Base-by-base conservation (phyloP, 441 rosid genomes). In the Corymbia citriodora region DNA sequence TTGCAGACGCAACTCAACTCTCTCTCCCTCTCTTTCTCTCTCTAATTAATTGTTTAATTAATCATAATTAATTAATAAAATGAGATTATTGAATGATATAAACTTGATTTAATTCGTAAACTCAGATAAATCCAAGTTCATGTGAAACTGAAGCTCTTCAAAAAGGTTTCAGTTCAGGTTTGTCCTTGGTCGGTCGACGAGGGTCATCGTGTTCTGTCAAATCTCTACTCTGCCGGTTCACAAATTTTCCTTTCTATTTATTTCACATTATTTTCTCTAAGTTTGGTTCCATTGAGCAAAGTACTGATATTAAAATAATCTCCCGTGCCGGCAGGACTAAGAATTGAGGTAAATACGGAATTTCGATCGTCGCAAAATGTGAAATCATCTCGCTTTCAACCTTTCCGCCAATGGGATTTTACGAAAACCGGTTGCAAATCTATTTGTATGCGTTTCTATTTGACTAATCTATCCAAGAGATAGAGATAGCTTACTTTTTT, bases 261-360 rank as follows among this genome's bases (percentile, higher is more conserved):
- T 19, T 19, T 19, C 33, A 33, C 33, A 2, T 55, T 12, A 36
- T 36, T 19, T 23, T 40, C 27, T 74, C 3, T 19, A 7, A 21
- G 15, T 72, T 72, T 36, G 29, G 9, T 17, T 72, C 14, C 49
- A 21, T 74, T 6, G 50, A 74, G 36, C 36, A 65, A 65, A 65
- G 9, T 65, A 15, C 72, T n/a, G 15, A n/a, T 5, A 65, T 65
- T 65, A 65, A n/a, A 8, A 68, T 31, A 68, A 68, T 31, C 21
- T 16, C 3, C 10, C 7, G 9, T 29, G 33, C 40, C 74, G 1
- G 40, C 8, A 1, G 40, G 23, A 1, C 16, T 68, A 16, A 16
- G 40, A 1, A 2, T 8, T 6, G 0, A 31, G 3, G 7, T 68
- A 31, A 10, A 59, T 31, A 68, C 1, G 5, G 3, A 18, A 3